Evolutionary conservation across 805 yeast genomes (phyloP).

Genomic region (Suhomyces prunicola): DNA sequence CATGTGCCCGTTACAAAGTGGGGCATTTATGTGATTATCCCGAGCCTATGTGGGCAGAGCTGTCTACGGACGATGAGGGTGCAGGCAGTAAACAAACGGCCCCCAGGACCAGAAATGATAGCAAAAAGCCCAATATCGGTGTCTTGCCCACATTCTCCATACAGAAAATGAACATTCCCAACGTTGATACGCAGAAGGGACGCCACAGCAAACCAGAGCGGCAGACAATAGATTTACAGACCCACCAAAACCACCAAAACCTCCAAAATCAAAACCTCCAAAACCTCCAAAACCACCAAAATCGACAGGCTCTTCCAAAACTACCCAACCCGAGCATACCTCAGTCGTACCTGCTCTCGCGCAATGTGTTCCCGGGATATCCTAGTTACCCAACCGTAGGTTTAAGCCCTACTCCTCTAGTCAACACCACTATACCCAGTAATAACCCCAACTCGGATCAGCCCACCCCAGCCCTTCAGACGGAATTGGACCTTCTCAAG

Average conservation of each 20-base stretch:
- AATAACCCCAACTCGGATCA: neutral
- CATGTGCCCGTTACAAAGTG: conserved; percentile 27
- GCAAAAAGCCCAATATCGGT: neutral
- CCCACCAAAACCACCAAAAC: neutral
- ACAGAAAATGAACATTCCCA: neutral
- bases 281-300: neutral
- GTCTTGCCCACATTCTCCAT: conserved; percentile 3
- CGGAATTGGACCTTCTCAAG: conserved; percentile 33
- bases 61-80: neutral
- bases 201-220: neutral
- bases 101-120: neutral
- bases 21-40: conserved; percentile 23
- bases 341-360: neutral
- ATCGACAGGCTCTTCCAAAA: neutral
- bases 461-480: neutral
- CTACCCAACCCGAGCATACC: neutral
- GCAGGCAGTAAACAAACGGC: neutral
- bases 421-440: neutral
- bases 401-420: neutral
- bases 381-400: neutral
- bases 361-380: neutral
- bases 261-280: neutral
- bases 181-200: neutral
- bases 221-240: neutral
- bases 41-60: conserved; percentile 10